Conservation (phyloP, 805 yeast genomes). For the Vanderwaltozyma yarrowii region DNA sequence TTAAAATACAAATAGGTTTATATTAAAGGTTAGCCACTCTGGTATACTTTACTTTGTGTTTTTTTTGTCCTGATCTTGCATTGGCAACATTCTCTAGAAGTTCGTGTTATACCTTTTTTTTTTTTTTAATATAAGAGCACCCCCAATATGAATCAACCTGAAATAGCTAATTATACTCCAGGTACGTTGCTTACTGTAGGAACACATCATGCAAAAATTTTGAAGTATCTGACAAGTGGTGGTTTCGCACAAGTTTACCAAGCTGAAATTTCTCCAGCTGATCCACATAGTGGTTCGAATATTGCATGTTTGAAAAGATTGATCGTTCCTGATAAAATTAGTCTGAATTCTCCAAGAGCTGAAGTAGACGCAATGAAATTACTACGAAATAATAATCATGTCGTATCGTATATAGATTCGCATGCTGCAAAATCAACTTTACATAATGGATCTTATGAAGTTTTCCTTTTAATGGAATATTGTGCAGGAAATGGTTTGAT, state of each 20-base stretch:
- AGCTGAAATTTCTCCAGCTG: conserved; percentile 56
- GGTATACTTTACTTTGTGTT: too few species aligned
- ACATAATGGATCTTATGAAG: conserved; percentile 58
- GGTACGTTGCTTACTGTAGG: conserved; percentile 80
- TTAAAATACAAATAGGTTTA: too few species aligned
- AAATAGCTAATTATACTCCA: conserved; percentile 56
- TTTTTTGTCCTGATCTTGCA: too few species aligned
- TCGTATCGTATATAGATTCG: conserved; percentile 88
- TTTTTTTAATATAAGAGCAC: background rate
- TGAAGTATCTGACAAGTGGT: conserved; percentile 73
- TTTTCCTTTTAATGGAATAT: conserved; percentile 68
- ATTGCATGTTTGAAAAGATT: conserved; percentile 87
- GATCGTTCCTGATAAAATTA: conserved; percentile 81
- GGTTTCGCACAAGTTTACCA: conserved; percentile 95
- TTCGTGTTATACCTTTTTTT: too few species aligned
- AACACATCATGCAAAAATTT: conserved; percentile 58
- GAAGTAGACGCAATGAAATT: conserved; percentile 98
- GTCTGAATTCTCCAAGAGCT: conserved; percentile 71
- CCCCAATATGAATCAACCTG: conserved; percentile 35
- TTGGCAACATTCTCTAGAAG: too few species aligned
- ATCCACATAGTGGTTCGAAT: conserved; percentile 39
- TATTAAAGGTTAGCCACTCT: too few species aligned
- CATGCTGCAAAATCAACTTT: conserved; percentile 70
- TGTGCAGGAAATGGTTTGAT: conserved; percentile 71
- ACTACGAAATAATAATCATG: conserved; percentile 61